Evolutionary conservation across 805 yeast genomes (phyloP), one percentile per base, ranked within the genome.

Genomic region (Candida ulmi): DNA sequence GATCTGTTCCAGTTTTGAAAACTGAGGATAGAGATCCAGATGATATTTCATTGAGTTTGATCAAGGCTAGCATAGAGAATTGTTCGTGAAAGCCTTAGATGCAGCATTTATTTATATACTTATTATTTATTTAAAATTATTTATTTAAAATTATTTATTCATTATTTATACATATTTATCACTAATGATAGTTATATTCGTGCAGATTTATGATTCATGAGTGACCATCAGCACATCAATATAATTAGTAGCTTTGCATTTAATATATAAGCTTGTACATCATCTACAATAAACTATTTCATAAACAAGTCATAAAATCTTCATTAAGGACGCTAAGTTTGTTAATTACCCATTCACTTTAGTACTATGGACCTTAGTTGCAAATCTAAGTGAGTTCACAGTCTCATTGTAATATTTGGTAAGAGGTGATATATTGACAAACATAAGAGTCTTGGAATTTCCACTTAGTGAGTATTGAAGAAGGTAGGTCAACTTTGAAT

Each of bases 361-460:
- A 5, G 90, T 82, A 27, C 64, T 65, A 50, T 83, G 82, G 3
- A 84, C 93, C 47, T 84, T 88, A 5, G 87, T 76, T 1, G 98
- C 98, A 69, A 91, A 91, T 37, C 97, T 67, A 36, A 93, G 67
- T 0, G 96, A 86, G 54, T 86, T 88, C 25, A 90, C 50, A 2
- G 95, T 83, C 57, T 93, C 99, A 48, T 70, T 75, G 30, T 80
- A 67, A 57, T 86, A 84, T 13, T 61, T 61, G 11, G 57, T 57
- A 36, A 73, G 63, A 3, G 95, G 88, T 1, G 95, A 83, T 1
- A 90, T 71, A 51, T 88, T 90, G 13, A 88, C 96, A 69, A 91
- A 83, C 96, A 91, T 88, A 43, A 91, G 67, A 0, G 96, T 88
- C 60, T 91, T 93, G 3, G 96, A 85, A 40, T 77, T 74, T 0